Base-by-base conservation (phyloP, 345 rosid genomes). In the Eucalyptus erythrocorys region DNA sequence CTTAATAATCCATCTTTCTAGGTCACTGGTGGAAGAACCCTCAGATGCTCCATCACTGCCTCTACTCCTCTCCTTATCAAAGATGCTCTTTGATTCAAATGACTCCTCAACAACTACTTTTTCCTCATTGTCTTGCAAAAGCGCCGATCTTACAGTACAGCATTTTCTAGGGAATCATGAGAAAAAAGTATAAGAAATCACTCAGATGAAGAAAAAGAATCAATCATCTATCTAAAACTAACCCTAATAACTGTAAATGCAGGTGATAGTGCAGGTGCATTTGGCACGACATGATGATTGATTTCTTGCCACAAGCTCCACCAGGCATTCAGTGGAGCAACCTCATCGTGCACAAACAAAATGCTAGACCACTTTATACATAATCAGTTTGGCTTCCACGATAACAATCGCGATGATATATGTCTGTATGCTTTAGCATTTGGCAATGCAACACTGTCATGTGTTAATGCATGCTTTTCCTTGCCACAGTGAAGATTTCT, bases 121-220 rank as follows among this genome's bases (percentile, higher is more conserved):
- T 91, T 95, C 94, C 76, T 97, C 98, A n/a, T 94, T 89, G 64
- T 96, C 98, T 91, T 94, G 94, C 90, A 96, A 87, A 89, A 94
- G 88, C 19, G 96, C 90, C 9, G 96, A 98, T 89, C 89, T 92
- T 27, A 96, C 93, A 55, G 88, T 90, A 90, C 47, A 88, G 85
- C 26, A 87, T 88, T 92, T 96, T 91, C 96, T 94, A 85, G 32
- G 84, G 34, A 34, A 88, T 76, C 82, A 76, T 37, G 47, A 76
- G 82, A 76, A 76, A 76, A 13, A 40, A 37, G 21, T 21, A 76
- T 76, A 76, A 76, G 82, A 76, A 76, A 76, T 76, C 82, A 3
- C 82, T 76, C 27, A 21, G 82, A 21, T 11, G 13, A 76, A 21
- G 47, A 76, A 21, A 76, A 76, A 21, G 47, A 40, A 76, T 76